Evolutionary conservation across 495 filamentous ascomycete species (phyloP).

Genomic region (Penicillium riverlandense): DNA sequence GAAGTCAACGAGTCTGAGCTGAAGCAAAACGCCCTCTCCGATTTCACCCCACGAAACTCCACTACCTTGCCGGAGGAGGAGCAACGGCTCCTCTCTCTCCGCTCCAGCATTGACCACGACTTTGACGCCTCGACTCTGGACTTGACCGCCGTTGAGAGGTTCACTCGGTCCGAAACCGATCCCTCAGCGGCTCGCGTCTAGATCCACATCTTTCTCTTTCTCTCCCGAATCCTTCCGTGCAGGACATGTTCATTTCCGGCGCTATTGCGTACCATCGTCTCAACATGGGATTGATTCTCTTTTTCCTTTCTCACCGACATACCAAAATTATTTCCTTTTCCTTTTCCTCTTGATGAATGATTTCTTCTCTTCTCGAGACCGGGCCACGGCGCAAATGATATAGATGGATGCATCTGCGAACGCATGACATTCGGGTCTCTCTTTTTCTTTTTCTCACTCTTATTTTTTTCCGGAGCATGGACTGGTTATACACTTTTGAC

Average conservation of each 20-base stretch:
- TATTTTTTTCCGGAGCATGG: conserved; percentile 23
- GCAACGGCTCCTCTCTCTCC: conserved; percentile 34
- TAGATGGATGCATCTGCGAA: conserved; percentile 19
- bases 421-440: conserved; percentile 8
- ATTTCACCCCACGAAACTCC: conserved; percentile 15
- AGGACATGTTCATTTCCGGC: conserved; percentile 8
- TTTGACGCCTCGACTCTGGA: conserved; percentile 23
- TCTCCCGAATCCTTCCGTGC: conserved; percentile 6
- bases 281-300: background rate
- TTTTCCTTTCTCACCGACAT: conserved; percentile 12
- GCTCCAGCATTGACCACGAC: conserved; percentile 34
- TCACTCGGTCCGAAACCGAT: conserved; percentile 7
- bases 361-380: conserved; percentile 6
- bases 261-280: background rate
- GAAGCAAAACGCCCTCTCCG: conserved; percentile 17
- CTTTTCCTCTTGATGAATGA: conserved; percentile 1
- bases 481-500: conserved; percentile 20
- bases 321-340: conserved; percentile 13
- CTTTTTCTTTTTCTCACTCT: conserved; percentile 4
- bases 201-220: conserved; percentile 1
- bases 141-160: conserved; percentile 9
- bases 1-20: conserved; percentile 19
- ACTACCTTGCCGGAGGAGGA: conserved; percentile 26
- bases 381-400: conserved; percentile 15
- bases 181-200: background rate